Percentiles rank a stretch among this genome's conserved stretches.
These are phyloP conservation scores for Aleurites moluccanus DNA, from an alignment of 441 rosid genomes.

Conservation along the genomic window DNA sequence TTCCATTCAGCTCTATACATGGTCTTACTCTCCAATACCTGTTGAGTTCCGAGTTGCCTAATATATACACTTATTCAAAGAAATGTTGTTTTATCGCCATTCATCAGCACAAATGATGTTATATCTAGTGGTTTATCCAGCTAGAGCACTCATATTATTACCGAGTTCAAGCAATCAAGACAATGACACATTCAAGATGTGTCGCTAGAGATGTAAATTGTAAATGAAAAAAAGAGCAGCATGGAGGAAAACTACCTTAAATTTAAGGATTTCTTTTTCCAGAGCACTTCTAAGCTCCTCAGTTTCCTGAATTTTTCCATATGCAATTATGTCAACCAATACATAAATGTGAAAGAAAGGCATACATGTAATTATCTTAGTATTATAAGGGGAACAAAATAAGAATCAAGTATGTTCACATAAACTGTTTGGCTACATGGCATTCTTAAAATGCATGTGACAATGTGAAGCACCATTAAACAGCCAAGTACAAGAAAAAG, in stretches of 20 bases:
- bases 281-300: conserved; percentile 66
- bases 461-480: not conserved
- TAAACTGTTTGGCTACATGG: no score
- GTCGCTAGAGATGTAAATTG: not conserved
- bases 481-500: not conserved
- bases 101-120: not conserved
- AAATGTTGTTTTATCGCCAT: not conserved
- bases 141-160: not conserved
- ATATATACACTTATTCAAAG: not conserved
- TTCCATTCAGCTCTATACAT: not conserved
- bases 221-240: conserved; percentile 2
- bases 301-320: conserved; percentile 53
- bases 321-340: conserved; percentile 25
- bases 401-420: not conserved
- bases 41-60: not conserved
- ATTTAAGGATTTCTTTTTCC: conserved; percentile 67
- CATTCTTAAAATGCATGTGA: no score
- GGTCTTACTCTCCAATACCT: not conserved
- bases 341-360: conserved; percentile 21
- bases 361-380: no score
- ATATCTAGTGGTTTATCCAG: not conserved
- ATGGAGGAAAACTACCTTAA: conserved; percentile 53
- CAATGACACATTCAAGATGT: not conserved
- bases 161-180: not conserved
- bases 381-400: not conserved